phyloP scores from a whole-genome alignment of 805 yeast species.

The Kodamaea kaohsiungensis region DNA sequence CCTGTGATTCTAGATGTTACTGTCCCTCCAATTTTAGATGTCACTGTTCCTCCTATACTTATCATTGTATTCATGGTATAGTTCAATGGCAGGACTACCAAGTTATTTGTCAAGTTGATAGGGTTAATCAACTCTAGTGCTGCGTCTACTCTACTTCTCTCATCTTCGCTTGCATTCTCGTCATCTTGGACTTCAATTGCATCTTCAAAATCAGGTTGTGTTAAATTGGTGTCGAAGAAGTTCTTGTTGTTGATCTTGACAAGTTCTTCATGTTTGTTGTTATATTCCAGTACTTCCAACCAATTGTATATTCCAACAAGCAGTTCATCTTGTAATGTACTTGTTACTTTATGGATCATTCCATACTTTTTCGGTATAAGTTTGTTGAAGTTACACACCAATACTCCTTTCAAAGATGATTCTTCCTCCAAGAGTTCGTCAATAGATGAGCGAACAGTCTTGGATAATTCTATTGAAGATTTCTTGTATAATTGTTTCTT shows the following conservation, averaged over 20 bases:
- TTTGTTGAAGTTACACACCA: slow-evolving; percentile 30
- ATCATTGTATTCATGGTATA: slow-evolving; percentile 37
- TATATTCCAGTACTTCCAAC: slow-evolving; percentile 22
- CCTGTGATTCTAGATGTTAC: slow-evolving; percentile 5
- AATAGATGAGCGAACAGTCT: neutral
- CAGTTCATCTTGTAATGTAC: slow-evolving; percentile 10
- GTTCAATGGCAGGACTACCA: slow-evolving; percentile 39
- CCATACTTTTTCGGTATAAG: slow-evolving; percentile 34
- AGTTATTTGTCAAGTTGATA: slow-evolving; percentile 32
- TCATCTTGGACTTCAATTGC: neutral
- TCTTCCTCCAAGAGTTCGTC: slow-evolving; percentile 5
- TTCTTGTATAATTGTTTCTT: slow-evolving; percentile 22
- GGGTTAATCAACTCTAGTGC: slow-evolving; percentile 19
- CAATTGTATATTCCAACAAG: slow-evolving; percentile 29
- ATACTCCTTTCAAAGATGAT: slow-evolving; percentile 24
- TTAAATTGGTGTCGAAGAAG: slow-evolving; percentile 7
- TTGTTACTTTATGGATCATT: slow-evolving; percentile 20
- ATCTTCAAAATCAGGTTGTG: slow-evolving; percentile 14
- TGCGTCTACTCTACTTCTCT: neutral
- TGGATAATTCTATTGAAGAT: slow-evolving; percentile 22
- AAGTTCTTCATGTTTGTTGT: neutral
- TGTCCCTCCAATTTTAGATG: slow-evolving; percentile 14
- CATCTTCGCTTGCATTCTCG: neutral
- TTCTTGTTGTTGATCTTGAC: neutral
- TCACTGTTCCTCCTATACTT: slow-evolving; percentile 18